Percentiles rank a stretch among this genome's conserved stretches.
phyloP scores from a whole-genome alignment of 371 early-diverging fungal genomes.

The Lichtheimia hyalospora region DNA sequence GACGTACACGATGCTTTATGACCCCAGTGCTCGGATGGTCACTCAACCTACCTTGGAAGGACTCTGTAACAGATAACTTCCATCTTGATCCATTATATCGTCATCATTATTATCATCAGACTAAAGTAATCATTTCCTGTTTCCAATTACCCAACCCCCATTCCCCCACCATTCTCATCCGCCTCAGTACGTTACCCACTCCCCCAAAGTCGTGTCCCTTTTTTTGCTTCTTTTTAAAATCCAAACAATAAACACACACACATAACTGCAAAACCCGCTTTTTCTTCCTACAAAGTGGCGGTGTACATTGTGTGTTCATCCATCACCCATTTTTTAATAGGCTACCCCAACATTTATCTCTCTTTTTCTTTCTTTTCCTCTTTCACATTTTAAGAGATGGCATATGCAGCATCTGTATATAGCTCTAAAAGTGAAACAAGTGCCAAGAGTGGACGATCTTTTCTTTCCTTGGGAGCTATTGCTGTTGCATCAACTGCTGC shows the following conservation, averaged over 20 bases:
- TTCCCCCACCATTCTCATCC: too few relatives aligned
- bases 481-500: conserved; percentile 6
- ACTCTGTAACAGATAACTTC: conserved; percentile 5
- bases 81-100: conserved; percentile 2
- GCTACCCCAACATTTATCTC: conserved; percentile 7
- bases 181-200: too few relatives aligned
- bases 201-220: background rate
- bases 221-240: background rate
- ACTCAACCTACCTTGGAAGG: conserved; percentile 23
- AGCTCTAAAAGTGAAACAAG: conserved; percentile 47
- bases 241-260: conserved; percentile 6
- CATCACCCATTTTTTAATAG: background rate
- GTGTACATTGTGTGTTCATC: too few relatives aligned
- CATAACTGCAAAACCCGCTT: too few relatives aligned
- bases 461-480: conserved; percentile 23
- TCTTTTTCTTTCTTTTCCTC: conserved; percentile 19
- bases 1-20: conserved; percentile 43
- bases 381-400: conserved; percentile 20
- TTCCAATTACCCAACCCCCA: too few relatives aligned
- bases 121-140: background rate
- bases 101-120: conserved; percentile 2
- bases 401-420: conserved; percentile 42
- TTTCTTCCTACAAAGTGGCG: too few relatives aligned
- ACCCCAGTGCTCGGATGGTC: conserved; percentile 37
- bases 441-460: conserved; percentile 42